Evolutionary conservation across 176 grass and related monocot genomes (phyloP).

Genomic region (Tillandsia leiboldiana): DNA sequence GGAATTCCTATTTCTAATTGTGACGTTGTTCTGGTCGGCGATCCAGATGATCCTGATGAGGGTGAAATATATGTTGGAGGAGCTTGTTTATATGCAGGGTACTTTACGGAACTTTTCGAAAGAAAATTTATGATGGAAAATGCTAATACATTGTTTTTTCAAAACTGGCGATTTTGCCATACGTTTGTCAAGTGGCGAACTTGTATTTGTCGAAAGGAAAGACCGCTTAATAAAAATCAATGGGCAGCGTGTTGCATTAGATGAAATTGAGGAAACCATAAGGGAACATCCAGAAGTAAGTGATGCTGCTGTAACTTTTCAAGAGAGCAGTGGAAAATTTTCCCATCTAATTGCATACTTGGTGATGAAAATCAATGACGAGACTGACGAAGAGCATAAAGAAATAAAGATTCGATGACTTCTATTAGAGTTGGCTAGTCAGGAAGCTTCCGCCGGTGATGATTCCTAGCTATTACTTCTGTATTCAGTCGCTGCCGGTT

Average conservation of each 20-base stretch:
- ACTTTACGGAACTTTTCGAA: slow-evolving; percentile 27
- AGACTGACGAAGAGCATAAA: slow-evolving; percentile 3
- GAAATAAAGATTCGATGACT: slow-evolving; percentile 29
- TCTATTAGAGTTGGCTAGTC: slow-evolving; percentile 56
- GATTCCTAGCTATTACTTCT: slow-evolving; percentile 54
- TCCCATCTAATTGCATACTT: slow-evolving; percentile 63
- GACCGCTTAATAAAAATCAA: slow-evolving; percentile 68
- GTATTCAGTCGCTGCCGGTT: slow-evolving; percentile 44
- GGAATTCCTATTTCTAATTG: slow-evolving; percentile 82
- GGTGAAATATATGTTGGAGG: slow-evolving; percentile 73
- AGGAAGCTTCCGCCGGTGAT: slow-evolving; percentile 58
- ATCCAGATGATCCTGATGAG: slow-evolving; percentile 27
- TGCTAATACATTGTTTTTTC: slow-evolving; percentile 28
- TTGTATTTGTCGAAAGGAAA: slow-evolving; percentile 77
- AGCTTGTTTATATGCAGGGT: slow-evolving; percentile 72
- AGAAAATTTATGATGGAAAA: slow-evolving; percentile 13
- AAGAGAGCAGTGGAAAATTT: slow-evolving; percentile 13
- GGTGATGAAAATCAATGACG: slow-evolving; percentile 30
- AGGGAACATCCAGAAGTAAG: slow-evolving; percentile 61
- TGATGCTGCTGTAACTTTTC: slow-evolving; percentile 59
- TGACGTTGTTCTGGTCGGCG: slow-evolving; percentile 35
- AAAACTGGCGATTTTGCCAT: slow-evolving; percentile 74
- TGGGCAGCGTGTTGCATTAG: slow-evolving; percentile 68
- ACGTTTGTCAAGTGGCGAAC: slow-evolving; percentile 45
- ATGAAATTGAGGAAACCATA: slow-evolving; percentile 69